Percentiles rank a stretch among this genome's conserved stretches.
phyloP scores from a whole-genome alignment of 306 rosid genomes.

The Trifolium subterraneum region DNA sequence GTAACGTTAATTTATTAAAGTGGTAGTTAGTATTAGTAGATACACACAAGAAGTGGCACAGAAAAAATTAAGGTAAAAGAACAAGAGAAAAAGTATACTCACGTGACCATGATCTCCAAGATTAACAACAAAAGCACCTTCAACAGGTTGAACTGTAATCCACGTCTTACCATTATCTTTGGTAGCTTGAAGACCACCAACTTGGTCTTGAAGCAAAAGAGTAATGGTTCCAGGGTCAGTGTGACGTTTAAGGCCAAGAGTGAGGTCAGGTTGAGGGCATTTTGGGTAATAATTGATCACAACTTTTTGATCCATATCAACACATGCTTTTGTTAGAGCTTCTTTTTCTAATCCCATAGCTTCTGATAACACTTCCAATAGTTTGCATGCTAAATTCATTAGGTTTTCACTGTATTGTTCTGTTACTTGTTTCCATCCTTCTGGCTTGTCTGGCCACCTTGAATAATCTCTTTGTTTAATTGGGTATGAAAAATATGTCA shows the following conservation, averaged over 20 bases:
- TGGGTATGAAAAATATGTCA: conserved; percentile 81
- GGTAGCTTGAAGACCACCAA: conserved; percentile 93
- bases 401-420: conserved; percentile 74
- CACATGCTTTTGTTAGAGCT: conserved; percentile 73
- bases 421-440: conserved; percentile 68
- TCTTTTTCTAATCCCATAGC: conserved; percentile 91
- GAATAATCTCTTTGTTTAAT: conserved; percentile 61
- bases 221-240: conserved; percentile 96
- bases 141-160: conserved; percentile 88
- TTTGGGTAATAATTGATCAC: conserved; percentile 86
- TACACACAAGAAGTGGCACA: background rate
- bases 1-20: no score
- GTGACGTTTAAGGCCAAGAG: conserved; percentile 88
- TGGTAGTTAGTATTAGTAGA: no score
- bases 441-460: conserved; percentile 87
- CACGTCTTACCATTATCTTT: conserved; percentile 73
- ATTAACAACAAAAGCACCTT: conserved; percentile 89
- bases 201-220: conserved; percentile 83
- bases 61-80: background rate
- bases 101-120: conserved; percentile 95
- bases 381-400: conserved; percentile 74
- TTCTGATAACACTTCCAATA: conserved; percentile 75
- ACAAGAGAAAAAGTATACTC: background rate
- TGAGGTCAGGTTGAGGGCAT: conserved; percentile 89
- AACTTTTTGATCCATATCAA: conserved; percentile 89